A percentile compares a stretch with the other conserved stretches of the same genome.
These are phyloP conservation scores for Mucor velutinosus DNA, from an alignment of 371 early-diverging fungal genomes.

Conservation along the genomic window DNA sequence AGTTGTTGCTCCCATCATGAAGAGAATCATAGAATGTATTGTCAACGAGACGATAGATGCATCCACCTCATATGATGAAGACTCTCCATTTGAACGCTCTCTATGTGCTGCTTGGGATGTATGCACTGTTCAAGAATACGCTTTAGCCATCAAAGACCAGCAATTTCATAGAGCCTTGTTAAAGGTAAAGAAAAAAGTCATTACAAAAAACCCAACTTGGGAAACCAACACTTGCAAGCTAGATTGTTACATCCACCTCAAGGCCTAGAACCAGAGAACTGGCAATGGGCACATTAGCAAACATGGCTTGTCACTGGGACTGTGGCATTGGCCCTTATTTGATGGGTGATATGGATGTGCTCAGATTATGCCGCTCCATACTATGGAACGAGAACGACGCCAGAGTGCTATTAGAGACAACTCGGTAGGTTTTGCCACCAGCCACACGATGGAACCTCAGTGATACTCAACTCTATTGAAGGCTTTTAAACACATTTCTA, in stretches of 20 bases:
- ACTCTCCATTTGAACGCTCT: slow-evolving; percentile 46
- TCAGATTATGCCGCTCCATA: slow-evolving; percentile 35
- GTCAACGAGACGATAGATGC: slow-evolving; percentile 29
- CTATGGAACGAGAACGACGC: slow-evolving; percentile 49
- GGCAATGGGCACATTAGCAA: slow-evolving; percentile 45
- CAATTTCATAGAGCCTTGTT: slow-evolving; percentile 39
- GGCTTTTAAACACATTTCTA: slow-evolving; percentile 39
- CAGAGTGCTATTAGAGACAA: slow-evolving; percentile 39
- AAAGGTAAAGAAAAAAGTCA: slow-evolving; percentile 30
- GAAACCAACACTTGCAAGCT: neutral
- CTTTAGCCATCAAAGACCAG: slow-evolving; percentile 18
- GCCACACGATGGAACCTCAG: too few species aligned
- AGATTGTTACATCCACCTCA: slow-evolving; percentile 37
- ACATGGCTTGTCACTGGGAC: slow-evolving; percentile 47
- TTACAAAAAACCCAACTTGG: too few species aligned
- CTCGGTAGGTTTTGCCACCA: slow-evolving; percentile 24
- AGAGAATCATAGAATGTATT: slow-evolving; percentile 34
- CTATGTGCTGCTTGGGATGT: slow-evolving; percentile 52
- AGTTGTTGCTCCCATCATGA: slow-evolving; percentile 37
- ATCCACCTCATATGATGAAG: slow-evolving; percentile 22
- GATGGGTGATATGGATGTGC: slow-evolving; percentile 39
- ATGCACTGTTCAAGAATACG: slow-evolving; percentile 40
- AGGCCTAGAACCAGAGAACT: slow-evolving; percentile 44
- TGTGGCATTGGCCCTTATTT: slow-evolving; percentile 28
- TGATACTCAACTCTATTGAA: too few species aligned